A percentile compares a stretch with the other conserved stretches of the same genome.
phyloP scores from a whole-genome alignment of 768 basidiomycete species.

The Lactarius pseudohatsudake region DNA sequence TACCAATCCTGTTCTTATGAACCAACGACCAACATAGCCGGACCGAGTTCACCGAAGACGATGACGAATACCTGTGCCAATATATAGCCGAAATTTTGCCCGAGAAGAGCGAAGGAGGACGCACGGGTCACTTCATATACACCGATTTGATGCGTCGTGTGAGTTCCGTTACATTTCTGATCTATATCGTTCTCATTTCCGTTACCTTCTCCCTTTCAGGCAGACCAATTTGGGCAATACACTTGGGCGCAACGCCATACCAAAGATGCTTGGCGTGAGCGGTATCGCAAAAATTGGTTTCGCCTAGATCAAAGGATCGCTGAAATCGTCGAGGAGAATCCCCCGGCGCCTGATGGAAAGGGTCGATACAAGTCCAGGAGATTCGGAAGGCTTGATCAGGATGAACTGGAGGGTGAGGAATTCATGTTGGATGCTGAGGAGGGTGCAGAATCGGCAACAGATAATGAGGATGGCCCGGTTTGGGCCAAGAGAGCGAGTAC shows the following conservation, averaged over 20 bases:
- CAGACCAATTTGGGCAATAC: conserved; percentile 16
- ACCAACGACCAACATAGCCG: conserved; percentile 1
- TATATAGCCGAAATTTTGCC: conserved; percentile 25
- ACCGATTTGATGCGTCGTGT: conserved; percentile 24
- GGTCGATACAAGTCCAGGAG: conserved; percentile 19
- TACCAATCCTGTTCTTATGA: not conserved
- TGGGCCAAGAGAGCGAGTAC: not conserved
- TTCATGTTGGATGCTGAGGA: not conserved
- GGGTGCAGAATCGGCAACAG: conserved; percentile 4
- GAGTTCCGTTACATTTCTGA: not conserved
- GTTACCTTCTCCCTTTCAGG: conserved; percentile 2
- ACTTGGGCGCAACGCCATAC: conserved; percentile 30
- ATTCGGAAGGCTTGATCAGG: not conserved
- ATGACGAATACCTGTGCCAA: conserved; percentile 20
- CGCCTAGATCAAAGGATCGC: conserved; percentile 28
- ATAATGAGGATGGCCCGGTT: conserved; percentile 11
- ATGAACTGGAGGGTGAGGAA: conserved; percentile 4
- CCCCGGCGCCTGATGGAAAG: conserved; percentile 24
- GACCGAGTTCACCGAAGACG: conserved; percentile 19
- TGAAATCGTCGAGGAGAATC: conserved; percentile 19
- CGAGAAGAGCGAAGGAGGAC: conserved; percentile 19
- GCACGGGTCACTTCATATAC: conserved; percentile 24
- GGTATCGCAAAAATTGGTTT: conserved; percentile 30
- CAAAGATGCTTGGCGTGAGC: conserved; percentile 30
- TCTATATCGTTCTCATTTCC: not conserved